These are phyloP conservation scores for Saraca asoca DNA, from an alignment of 331 rosid species.

Conservation along the genomic window DNA sequence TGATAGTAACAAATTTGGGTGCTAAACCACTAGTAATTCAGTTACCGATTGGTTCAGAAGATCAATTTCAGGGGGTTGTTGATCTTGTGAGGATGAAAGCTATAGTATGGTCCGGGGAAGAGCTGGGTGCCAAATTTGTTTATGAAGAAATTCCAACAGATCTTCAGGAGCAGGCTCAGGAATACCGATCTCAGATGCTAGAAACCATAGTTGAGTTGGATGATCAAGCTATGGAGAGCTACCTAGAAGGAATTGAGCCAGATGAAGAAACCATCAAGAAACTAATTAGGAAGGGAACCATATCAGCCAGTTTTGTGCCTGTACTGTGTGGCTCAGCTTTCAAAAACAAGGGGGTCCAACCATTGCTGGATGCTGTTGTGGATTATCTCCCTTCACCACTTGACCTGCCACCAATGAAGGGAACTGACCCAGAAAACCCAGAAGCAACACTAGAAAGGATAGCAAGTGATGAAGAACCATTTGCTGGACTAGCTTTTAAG, in stretches of 20 bases:
- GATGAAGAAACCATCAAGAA: conserved; percentile 73
- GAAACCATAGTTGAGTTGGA: conserved; percentile 83
- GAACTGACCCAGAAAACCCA: conserved; percentile 89
- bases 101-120: conserved; percentile 94
- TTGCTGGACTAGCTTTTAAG: conserved; percentile 95
- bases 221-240: conserved; percentile 81
- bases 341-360: conserved; percentile 98
- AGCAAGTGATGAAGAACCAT: conserved; percentile 82
- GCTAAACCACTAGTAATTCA: conserved; percentile 93
- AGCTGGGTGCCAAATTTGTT: conserved; percentile 84
- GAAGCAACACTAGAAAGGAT: conserved; percentile 65
- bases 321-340: conserved; percentile 96
- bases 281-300: conserved; percentile 79
- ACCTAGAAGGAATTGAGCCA: conserved; percentile 89
- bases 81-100: conserved; percentile 95
- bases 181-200: conserved; percentile 68
- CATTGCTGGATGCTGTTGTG: conserved; percentile 89
- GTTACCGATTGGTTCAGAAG: conserved; percentile 88
- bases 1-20: conserved; percentile 90
- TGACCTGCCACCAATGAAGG: conserved; percentile 90
- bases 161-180: conserved; percentile 74
- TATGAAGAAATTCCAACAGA: conserved; percentile 73
- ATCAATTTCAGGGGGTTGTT: conserved; percentile 73
- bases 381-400: conserved; percentile 93
- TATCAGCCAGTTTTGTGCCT: conserved; percentile 71